These are phyloP conservation scores for Polygonum maritimum DNA, from an alignment of 148 eudicot species.

Conservation along the genomic window DNA sequence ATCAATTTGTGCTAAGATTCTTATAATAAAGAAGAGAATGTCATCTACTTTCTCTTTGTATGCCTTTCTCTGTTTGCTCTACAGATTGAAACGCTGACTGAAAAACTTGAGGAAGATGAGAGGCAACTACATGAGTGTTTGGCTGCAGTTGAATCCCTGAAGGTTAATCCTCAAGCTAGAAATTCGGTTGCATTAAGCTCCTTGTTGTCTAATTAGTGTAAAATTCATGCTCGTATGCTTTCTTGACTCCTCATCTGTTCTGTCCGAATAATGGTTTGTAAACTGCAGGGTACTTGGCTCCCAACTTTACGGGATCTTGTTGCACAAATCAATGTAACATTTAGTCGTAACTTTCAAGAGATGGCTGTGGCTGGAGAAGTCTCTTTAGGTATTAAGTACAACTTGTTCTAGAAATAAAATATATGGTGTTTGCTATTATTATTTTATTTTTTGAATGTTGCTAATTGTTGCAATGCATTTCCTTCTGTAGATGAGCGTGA, in stretches of 20 bases:
- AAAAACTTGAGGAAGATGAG: slow-evolving; percentile 56
- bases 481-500: slow-evolving; percentile 67
- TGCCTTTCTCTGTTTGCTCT: neutral
- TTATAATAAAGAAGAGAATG: neutral
- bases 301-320: slow-evolving; percentile 84
- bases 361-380: slow-evolving; percentile 99
- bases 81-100: slow-evolving; percentile 54
- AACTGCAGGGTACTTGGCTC: slow-evolving; percentile 80
- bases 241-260: neutral
- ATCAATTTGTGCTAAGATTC: neutral
- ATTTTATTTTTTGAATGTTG: neutral
- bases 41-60: neutral
- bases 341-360: slow-evolving; percentile 81
- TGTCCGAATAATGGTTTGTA: slow-evolving; percentile 6
- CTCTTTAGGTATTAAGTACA: slow-evolving; percentile 45
- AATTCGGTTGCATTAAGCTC: neutral
- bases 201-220: neutral
- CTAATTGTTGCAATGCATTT: slow-evolving; percentile 12
- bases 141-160: slow-evolving; percentile 55
- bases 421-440: neutral
- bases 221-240: neutral
- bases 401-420: neutral
- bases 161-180: slow-evolving; percentile 33
- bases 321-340: slow-evolving; percentile 67
- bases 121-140: slow-evolving; percentile 26